Base-by-base conservation (phyloP, 176 grass and related monocot genomes). In the Carex scoparia region DNA sequence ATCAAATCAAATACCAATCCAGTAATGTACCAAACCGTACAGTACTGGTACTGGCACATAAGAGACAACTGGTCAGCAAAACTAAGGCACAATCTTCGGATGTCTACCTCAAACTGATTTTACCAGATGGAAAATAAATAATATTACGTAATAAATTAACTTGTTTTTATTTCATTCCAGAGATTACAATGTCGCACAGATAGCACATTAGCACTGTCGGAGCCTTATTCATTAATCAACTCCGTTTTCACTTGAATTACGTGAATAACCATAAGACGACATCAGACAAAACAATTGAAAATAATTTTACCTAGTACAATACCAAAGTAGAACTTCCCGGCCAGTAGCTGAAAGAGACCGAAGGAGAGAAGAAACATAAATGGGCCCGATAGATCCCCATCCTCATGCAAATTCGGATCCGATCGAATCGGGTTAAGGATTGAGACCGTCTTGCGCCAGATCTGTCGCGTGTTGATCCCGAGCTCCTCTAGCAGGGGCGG, bases 381-480 rank as follows among this genome's bases (percentile, higher is more conserved):
- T 16, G 94, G 94, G 14, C 94, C 94, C 11, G 92, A 97, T 15
- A 97, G 90, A 87, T 97, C 94, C 9, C 90, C 94, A 84, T 97
- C 94, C 23, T 91, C 87, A 83, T 97, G 92, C 68, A 97, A 91
- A 9, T 80, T 80, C 1, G 90, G 70, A 82, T 94, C 89, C 18
- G 15, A 71, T 64, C 94, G 92, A 61, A 97, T 80, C 38, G 94
- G 94, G 78, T 97, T 93, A 42, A 97, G 84, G 70, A 97, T 97
- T 69, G 92, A 94, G 81, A 90, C 73, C 75, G 94, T 93, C 88
- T 97, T 97, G 80, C 90, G 87, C 94, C 92, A 94, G 92, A 97
- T 97, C 92, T 93, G 94, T 48, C 92, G 94, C 82, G 94, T 94
- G 68, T 97, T 97, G 92, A 97, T 97, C 79, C 94, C 94, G 57